A percentile compares a stretch with the other conserved stretches of the same genome.
phyloP scores from a whole-genome alignment of 352 stramenopile genomes.

The Phytophthora cactorum region DNA sequence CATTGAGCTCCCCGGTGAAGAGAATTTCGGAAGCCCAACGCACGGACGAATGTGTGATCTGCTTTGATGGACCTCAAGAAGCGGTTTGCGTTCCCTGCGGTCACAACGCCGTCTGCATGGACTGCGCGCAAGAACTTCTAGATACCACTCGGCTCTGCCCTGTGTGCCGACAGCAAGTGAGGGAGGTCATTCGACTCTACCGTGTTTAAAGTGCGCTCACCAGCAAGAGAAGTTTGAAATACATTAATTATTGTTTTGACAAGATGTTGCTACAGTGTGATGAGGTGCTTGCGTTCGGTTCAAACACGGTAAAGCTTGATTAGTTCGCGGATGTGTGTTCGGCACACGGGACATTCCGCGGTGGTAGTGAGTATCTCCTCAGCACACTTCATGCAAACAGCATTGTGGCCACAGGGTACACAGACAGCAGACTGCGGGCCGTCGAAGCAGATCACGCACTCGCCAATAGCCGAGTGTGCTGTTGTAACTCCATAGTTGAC shows the following conservation, averaged over 20 bases:
- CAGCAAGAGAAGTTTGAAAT: background rate
- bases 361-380: constrained; percentile 67
- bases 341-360: constrained; percentile 77
- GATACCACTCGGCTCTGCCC: constrained; percentile 69
- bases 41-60: constrained; percentile 77
- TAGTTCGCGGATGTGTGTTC: constrained; percentile 67
- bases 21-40: constrained; percentile 11
- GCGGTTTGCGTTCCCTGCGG: constrained; percentile 86
- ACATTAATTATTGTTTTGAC: constrained; percentile 12
- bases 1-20: constrained; percentile 14
- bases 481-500: constrained; percentile 47
- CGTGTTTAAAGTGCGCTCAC: constrained; percentile 21
- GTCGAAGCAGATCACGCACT: constrained; percentile 87
- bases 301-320: constrained; percentile 85
- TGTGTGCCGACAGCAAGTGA: constrained; percentile 76
- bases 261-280: background rate
- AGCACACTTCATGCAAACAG: constrained; percentile 80
- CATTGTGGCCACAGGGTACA: constrained; percentile 85
- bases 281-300: constrained; percentile 2
- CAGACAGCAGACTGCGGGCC: constrained; percentile 75
- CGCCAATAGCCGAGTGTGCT: constrained; percentile 54
- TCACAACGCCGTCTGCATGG: constrained; percentile 89
- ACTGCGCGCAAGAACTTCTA: constrained; percentile 74
- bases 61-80: constrained; percentile 78
- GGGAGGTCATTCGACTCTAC: constrained; percentile 81